A percentile compares a stretch with the other conserved stretches of the same genome.
Evolutionary conservation across 202 grass and related monocot species (phyloP).

Genomic region (Schoenoplectus triqueter): DNA sequence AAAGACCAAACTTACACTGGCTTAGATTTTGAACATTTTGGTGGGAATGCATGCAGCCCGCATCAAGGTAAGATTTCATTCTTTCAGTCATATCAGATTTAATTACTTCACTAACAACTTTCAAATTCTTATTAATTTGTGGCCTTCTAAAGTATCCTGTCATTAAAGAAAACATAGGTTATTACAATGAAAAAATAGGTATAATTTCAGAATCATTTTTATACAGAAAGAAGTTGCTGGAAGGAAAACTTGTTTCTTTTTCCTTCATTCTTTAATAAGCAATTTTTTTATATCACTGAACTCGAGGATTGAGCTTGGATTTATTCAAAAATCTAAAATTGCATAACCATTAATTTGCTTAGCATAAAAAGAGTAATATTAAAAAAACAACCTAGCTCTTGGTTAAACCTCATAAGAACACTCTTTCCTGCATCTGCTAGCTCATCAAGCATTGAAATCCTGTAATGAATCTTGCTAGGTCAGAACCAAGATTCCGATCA

Average conservation of each 20-base stretch:
- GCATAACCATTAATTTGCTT: background rate
- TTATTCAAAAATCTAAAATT: background rate
- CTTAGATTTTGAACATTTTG: constrained; percentile 60
- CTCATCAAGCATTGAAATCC: constrained; percentile 42
- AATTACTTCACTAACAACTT: constrained; percentile 49
- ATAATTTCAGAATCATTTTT: background rate
- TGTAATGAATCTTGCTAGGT: constrained; percentile 17
- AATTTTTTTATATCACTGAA: background rate
- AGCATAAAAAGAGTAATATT: constrained; percentile 20
- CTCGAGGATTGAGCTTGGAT: background rate
- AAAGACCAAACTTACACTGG: constrained; percentile 53
- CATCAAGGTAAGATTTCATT: constrained; percentile 66
- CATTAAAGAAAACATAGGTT: background rate
- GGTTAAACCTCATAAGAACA: constrained; percentile 42
- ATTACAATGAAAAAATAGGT: background rate
- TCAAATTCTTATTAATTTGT: constrained; percentile 41
- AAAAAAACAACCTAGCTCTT: constrained; percentile 33
- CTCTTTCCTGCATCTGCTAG: constrained; percentile 44
- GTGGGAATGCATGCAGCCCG: constrained; percentile 45
- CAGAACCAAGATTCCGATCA: background rate
- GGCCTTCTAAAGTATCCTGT: constrained; percentile 48
- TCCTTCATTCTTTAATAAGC: background rate
- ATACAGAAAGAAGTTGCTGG: background rate
- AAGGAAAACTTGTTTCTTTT: background rate
- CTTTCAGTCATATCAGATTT: constrained; percentile 59